Evolutionary conservation across 1,284 basidiomycete genomes (phyloP).

Genomic region (Heterobasidion annosum): DNA sequence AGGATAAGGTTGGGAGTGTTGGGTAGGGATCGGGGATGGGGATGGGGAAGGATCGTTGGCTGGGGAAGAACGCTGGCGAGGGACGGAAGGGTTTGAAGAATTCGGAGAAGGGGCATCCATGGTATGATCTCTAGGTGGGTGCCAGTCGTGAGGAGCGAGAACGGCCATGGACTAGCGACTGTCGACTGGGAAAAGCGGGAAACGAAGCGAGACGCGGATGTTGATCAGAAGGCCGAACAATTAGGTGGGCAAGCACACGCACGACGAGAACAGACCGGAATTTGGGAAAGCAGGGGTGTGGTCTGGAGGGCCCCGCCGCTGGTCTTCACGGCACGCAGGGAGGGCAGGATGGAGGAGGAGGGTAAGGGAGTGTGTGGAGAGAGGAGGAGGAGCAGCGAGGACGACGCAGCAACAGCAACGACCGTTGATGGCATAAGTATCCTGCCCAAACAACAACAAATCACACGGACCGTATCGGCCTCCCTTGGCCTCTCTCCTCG

Average conservation of each 20-base stretch:
- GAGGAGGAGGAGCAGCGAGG: constrained; percentile 2
- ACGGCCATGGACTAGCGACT: constrained; percentile 56
- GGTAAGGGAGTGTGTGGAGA: background rate
- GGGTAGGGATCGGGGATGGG: constrained; percentile 19
- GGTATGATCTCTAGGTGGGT: constrained; percentile 46
- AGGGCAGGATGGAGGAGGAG: too few relatives aligned
- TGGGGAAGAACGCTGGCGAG: constrained; percentile 48
- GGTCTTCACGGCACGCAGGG: too few relatives aligned
- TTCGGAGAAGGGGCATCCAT: constrained; percentile 47
- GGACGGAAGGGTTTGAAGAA: constrained; percentile 24
- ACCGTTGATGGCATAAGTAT: background rate
- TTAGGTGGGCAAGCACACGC: background rate
- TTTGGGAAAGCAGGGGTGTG: background rate
- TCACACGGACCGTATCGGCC: background rate
- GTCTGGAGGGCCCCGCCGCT: too few relatives aligned
- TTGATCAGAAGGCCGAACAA: background rate
- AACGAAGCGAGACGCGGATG: constrained; percentile 4
- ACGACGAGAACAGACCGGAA: background rate
- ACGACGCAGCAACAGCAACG: background rate
- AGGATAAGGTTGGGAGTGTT: constrained; percentile 25
- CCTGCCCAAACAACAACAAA: background rate
- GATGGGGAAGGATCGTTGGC: constrained; percentile 35
- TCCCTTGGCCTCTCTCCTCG: too few relatives aligned
- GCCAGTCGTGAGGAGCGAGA: constrained; percentile 68
- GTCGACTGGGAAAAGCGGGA: constrained; percentile 10